Percentiles rank a stretch among this genome's conserved stretches.
Conservation (phyloP, 257 asterid species). For the Mentha longifolia region DNA sequence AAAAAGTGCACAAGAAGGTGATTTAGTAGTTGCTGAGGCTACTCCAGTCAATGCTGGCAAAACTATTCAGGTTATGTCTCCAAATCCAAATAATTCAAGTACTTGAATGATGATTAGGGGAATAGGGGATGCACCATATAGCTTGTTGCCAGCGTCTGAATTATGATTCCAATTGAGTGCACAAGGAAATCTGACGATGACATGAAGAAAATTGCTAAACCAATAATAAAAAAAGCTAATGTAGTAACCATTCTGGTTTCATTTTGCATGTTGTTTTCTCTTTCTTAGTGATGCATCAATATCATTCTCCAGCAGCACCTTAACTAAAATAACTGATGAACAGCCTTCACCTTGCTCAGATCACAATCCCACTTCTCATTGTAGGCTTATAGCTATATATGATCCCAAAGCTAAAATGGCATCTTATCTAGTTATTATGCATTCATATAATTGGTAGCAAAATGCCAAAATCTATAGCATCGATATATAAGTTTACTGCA, state of each 20-base stretch:
- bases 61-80: conserved; percentile 61
- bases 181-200: neutral
- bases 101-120: neutral
- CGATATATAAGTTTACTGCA: neutral
- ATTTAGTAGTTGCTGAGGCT: conserved; percentile 76
- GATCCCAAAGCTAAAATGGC: neutral
- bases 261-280: neutral
- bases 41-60: conserved; percentile 68
- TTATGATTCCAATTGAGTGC: neutral
- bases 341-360: neutral
- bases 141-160: neutral
- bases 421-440: neutral
- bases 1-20: conserved; percentile 69
- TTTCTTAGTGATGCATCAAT: neutral
- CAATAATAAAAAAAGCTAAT: neutral
- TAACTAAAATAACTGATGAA: neutral
- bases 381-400: neutral
- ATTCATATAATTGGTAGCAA: neutral
- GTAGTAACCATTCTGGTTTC: neutral
- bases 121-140: neutral
- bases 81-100: neutral
- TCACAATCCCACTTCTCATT: neutral
- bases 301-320: neutral
- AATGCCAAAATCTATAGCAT: neutral
- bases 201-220: neutral